Evolutionary conservation across 1,284 basidiomycete species (phyloP).

Genomic region (Ustilago shanxiensis): DNA sequence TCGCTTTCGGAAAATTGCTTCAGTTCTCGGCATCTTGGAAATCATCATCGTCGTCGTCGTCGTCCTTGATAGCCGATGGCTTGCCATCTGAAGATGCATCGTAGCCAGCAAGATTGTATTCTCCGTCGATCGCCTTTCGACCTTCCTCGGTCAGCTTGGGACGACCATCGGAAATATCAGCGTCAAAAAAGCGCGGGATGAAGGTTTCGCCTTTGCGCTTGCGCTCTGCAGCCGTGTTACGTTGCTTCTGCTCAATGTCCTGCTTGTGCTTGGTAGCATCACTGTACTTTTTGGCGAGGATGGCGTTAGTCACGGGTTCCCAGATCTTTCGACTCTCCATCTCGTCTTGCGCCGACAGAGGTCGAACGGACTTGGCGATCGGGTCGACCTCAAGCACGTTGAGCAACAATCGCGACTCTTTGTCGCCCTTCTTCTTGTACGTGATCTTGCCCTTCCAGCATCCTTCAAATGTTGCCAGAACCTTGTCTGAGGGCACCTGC

Average conservation of each 20-base stretch:
- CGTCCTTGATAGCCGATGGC: neutral
- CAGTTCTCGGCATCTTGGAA: conserved; percentile 49
- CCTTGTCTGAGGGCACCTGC: conserved; percentile 83
- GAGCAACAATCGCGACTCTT: conserved; percentile 80
- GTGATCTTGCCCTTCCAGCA: conserved; percentile 86
- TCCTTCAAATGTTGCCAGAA: conserved; percentile 87
- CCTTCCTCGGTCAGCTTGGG: conserved; percentile 77
- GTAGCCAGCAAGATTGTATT: conserved; percentile 55
- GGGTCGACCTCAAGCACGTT: conserved; percentile 81
- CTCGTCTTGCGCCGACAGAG: conserved; percentile 81
- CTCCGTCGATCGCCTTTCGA: conserved; percentile 66
- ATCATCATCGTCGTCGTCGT: conserved; percentile 35
- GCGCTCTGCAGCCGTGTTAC: conserved; percentile 59
- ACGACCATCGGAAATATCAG: conserved; percentile 79
- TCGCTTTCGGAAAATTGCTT: neutral
- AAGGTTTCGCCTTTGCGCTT: conserved; percentile 70
- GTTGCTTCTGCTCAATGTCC: conserved; percentile 64
- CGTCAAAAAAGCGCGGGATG: conserved; percentile 82
- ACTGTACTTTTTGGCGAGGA: conserved; percentile 85
- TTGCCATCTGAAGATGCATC: conserved; percentile 9
- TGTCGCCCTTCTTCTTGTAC: conserved; percentile 80
- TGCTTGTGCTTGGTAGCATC: conserved; percentile 65
- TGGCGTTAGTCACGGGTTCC: conserved; percentile 78
- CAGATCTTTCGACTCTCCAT: conserved; percentile 89
- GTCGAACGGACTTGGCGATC: conserved; percentile 87